A percentile compares a stretch with the other conserved stretches of the same genome.
phyloP scores from a whole-genome alignment of 2,329 filamentous ascomycete genomes.

The Scleromitrula shiraiana region DNA sequence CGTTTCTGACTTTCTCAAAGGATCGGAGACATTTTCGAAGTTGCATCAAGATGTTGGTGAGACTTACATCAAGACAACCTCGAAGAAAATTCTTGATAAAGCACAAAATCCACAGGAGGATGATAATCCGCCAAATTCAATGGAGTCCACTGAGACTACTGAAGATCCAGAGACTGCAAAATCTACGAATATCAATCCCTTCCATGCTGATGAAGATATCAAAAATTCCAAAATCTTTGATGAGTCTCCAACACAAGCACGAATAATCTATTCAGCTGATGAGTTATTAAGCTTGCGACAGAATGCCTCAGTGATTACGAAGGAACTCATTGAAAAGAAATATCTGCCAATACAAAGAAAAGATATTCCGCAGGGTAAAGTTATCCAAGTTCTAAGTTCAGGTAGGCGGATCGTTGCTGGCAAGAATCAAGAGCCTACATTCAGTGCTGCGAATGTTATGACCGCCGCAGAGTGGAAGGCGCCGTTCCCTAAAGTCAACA shows the following conservation, averaged over 20 bases:
- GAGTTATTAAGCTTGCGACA: slow-evolving; percentile 3
- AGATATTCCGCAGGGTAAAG: neutral
- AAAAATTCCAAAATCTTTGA: neutral
- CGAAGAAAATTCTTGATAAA: slow-evolving; percentile 7
- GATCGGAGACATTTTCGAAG: slow-evolving; percentile 1
- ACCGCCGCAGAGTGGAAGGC: neutral
- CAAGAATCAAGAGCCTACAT: neutral
- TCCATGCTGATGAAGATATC: neutral
- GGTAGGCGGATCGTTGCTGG: neutral
- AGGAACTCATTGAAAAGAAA: neutral
- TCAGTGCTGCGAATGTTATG: neutral
- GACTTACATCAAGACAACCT: slow-evolving; percentile 2
- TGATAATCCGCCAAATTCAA: neutral
- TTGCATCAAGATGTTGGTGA: neutral
- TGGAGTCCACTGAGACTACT: neutral
- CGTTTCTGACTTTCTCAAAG: neutral
- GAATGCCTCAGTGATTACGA: neutral
- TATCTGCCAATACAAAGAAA: neutral
- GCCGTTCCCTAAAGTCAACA: neutral
- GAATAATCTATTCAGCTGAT: slow-evolving; percentile 1
- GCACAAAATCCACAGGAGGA: slow-evolving; percentile 2
- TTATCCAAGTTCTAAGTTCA: neutral
- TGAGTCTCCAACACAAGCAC: neutral
- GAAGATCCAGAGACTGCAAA: neutral
- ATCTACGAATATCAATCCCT: too few relatives aligned